Percentiles rank a stretch among this genome's conserved stretches.
These are phyloP conservation scores for Flaveria floridana DNA, from an alignment of 140 eudicot genomes.

Conservation along the genomic window DNA sequence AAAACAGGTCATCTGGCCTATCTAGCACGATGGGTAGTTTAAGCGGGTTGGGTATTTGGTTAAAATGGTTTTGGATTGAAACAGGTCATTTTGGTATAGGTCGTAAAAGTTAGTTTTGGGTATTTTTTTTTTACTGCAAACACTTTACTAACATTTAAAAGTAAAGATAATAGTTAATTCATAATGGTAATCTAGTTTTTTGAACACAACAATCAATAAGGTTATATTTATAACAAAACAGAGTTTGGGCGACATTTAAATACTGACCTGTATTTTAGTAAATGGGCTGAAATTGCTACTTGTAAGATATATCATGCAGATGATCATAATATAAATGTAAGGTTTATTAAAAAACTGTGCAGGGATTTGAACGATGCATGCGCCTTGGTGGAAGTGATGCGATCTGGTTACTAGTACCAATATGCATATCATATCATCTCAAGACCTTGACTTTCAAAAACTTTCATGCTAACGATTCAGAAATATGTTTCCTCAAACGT, in stretches of 20 bases:
- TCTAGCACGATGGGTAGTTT: neutral
- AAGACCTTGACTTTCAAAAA: constrained; percentile 44
- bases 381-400: constrained; percentile 31
- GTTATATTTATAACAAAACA: neutral
- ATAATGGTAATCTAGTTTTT: neutral
- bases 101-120: neutral
- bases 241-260: too few relatives aligned
- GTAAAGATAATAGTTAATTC: neutral
- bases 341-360: constrained; percentile 14
- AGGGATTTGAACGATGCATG: constrained; percentile 46
- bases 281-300: too few relatives aligned
- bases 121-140: neutral
- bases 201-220: neutral
- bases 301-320: neutral
- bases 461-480: constrained; percentile 43
- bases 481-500: constrained; percentile 40
- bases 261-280: too few relatives aligned
- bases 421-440: constrained; percentile 42
- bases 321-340: neutral
- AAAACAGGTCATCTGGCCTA: neutral
- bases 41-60: neutral
- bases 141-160: neutral
- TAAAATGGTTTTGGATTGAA: neutral
- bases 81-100: neutral
- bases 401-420: constrained; percentile 32